Conservation (phyloP, 208 protist genomes). For the Trypanosoma boissoni region DNA sequence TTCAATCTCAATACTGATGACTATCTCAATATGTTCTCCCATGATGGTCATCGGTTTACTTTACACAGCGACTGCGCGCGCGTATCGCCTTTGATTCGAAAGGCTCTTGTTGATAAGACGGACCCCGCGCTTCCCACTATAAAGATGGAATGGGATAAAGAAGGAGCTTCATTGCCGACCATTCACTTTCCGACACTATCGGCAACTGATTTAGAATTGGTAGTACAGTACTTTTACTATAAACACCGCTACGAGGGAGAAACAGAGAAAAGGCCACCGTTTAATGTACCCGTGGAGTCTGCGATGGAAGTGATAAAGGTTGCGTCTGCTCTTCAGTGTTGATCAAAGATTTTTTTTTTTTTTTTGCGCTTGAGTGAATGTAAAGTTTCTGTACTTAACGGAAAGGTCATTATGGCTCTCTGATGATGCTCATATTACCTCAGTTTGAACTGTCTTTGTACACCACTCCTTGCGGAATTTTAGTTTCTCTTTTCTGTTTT, state of each 20-base stretch:
- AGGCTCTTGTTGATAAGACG: constrained; percentile 45
- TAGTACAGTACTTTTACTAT: constrained; percentile 84
- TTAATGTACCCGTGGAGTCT: constrained; percentile 44
- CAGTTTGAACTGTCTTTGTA: no score
- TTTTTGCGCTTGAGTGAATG: not conserved
- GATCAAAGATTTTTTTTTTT: not conserved
- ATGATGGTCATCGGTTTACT: constrained; percentile 40
- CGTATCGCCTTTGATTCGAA: constrained; percentile 58
- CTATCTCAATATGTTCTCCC: constrained; percentile 44
- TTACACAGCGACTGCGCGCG: constrained; percentile 58
- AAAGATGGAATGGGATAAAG: constrained; percentile 27
- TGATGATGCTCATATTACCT: no score
- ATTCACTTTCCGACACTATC: constrained; percentile 53
- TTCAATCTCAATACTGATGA: constrained; percentile 52
- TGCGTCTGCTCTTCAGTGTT: constrained; percentile 69
- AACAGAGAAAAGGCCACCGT: constrained; percentile 43
- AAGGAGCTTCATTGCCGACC: not conserved
- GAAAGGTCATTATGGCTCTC: no score
- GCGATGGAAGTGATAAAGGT: constrained; percentile 82
- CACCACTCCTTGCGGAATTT: not conserved
- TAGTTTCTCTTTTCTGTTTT: constrained; percentile 1
- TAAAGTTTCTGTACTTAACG: no score
- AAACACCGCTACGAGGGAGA: constrained; percentile 79
- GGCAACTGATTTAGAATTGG: constrained; percentile 48
- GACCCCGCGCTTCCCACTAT: constrained; percentile 30